These are phyloP conservation scores for Casuarina glauca DNA, from an alignment of 306 rosid genomes.

Conservation along the genomic window DNA sequence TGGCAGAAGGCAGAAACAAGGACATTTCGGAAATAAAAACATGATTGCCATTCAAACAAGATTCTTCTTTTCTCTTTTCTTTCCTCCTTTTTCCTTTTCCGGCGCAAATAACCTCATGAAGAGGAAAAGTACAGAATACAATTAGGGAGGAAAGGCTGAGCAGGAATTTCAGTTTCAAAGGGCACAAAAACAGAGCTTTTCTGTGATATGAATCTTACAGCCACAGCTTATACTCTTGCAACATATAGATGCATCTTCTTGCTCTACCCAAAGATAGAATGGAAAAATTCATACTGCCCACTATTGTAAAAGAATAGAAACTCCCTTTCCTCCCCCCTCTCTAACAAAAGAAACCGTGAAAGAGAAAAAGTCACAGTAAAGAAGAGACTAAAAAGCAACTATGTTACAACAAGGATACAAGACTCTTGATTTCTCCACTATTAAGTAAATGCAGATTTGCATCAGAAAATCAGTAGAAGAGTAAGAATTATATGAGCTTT, in stretches of 20 bases:
- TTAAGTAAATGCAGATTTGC: slow-evolving; percentile 14
- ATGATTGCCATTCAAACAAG: background rate
- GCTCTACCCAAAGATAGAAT: background rate
- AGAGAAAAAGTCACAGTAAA: background rate
- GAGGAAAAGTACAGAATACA: background rate
- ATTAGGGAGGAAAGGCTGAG: too few relatives aligned
- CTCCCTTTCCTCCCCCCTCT: background rate
- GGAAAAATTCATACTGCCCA: background rate
- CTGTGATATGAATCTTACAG: background rate
- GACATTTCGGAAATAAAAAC: too few relatives aligned
- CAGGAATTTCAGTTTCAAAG: background rate
- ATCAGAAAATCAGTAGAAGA: slow-evolving; percentile 7
- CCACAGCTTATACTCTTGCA: background rate
- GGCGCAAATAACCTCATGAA: background rate
- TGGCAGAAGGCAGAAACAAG: too few relatives aligned
- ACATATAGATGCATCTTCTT: background rate
- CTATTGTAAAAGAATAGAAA: background rate
- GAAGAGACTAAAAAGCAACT: slow-evolving; percentile 6
- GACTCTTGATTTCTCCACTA: slow-evolving; percentile 28
- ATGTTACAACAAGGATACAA: slow-evolving; percentile 17
- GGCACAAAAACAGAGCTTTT: background rate
- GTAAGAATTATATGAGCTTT: slow-evolving; percentile 61
- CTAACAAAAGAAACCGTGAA: background rate
- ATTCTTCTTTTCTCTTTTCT: background rate
- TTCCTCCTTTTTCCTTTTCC: too few relatives aligned